Evolutionary conservation across 108 stramenopile genomes (phyloP), one percentile per base, ranked within the genome.

Genomic region (Fragilaria crotonensis): DNA sequence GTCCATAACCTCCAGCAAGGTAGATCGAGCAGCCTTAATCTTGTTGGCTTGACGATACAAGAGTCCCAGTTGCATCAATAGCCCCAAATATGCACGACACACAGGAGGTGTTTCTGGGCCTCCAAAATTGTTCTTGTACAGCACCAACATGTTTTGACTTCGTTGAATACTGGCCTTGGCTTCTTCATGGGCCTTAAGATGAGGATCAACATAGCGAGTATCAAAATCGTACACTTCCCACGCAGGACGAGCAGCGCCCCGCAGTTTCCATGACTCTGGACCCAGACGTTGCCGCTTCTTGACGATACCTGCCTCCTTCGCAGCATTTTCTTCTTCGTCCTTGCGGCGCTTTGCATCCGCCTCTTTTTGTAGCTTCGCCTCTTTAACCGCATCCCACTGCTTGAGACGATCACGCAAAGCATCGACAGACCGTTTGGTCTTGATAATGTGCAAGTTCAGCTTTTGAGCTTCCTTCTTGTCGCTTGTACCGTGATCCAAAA

Each of bases 151-250:
- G 72, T 94, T 94, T 28, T 71, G 62, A 25, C 52, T 22, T 41
- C 92, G 75, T 32, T 72, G 50, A 0, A 67, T 62, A 64, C 75
- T 88, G 18, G 49, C 70, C 27, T 70, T 76, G 18, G 78, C 83
- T 48, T 90, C 81, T 54, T 86, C 83, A 33, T 81, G 70, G 7
- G 79, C 87, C 66, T 84, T 73, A 0, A 76, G 50, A 54, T 94
- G 78, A 4, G 83, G 81, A 82, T 88, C 85, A n/a, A 83, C 78
- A 63, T 88, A 90, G n/a, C 90, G 70, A 0, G 73, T 78, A 66
- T 95, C 93, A 64, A 91, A 91, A 64, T 91, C 89, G 57, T 95
- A 91, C 0, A 95, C 86, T 71, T 88, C 68, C 68, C 70, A 72
- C 9, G 93, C 93, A 0, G 93, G 90, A 33, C 90, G 73, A 25